These are phyloP conservation scores for Tulasnella sp. DNA, from an alignment of 768 basidiomycete genomes.

Conservation along the genomic window DNA sequence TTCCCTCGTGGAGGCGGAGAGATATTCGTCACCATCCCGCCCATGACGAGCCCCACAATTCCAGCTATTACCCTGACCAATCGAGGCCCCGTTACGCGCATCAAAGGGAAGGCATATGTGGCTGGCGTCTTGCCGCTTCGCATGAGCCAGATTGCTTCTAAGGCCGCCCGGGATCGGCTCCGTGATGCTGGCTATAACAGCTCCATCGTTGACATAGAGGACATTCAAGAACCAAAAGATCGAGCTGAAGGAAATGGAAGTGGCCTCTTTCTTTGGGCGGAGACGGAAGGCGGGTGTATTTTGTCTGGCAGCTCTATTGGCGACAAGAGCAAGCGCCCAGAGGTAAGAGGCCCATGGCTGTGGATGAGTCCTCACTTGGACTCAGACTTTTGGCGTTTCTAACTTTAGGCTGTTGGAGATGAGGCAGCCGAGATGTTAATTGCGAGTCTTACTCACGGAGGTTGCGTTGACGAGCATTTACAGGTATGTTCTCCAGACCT, in stretches of 20 bases:
- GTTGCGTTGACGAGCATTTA: conserved; percentile 58
- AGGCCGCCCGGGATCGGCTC: conserved; percentile 40
- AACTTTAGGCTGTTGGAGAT: conserved; percentile 32
- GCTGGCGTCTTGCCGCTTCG: conserved; percentile 44
- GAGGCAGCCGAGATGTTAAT: conserved; percentile 51
- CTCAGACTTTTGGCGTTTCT: conserved; percentile 26
- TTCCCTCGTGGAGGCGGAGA: conserved; percentile 64
- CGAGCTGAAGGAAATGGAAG: conserved; percentile 44
- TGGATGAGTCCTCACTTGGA: conserved; percentile 18
- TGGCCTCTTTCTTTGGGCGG: conserved; percentile 65
- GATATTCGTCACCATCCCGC: conserved; percentile 33
- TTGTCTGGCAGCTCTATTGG: conserved; percentile 62
- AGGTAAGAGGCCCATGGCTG: background rate
- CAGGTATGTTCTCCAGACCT: conserved; percentile 34
- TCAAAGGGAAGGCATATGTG: conserved; percentile 53
- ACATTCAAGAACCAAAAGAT: conserved; percentile 25
- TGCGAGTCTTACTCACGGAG: conserved; percentile 47
- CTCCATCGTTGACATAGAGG: conserved; percentile 32
- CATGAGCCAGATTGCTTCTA: conserved; percentile 46
- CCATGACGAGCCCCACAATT: conserved; percentile 34
- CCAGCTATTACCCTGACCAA: conserved; percentile 39
- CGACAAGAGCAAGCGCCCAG: conserved; percentile 31
- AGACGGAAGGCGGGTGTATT: conserved; percentile 53
- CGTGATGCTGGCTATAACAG: conserved; percentile 29
- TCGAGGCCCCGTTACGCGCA: conserved; percentile 40